phyloP scores from a whole-genome alignment of 208 protist genomes.

The Kentomonas sorsogonicus region DNA sequence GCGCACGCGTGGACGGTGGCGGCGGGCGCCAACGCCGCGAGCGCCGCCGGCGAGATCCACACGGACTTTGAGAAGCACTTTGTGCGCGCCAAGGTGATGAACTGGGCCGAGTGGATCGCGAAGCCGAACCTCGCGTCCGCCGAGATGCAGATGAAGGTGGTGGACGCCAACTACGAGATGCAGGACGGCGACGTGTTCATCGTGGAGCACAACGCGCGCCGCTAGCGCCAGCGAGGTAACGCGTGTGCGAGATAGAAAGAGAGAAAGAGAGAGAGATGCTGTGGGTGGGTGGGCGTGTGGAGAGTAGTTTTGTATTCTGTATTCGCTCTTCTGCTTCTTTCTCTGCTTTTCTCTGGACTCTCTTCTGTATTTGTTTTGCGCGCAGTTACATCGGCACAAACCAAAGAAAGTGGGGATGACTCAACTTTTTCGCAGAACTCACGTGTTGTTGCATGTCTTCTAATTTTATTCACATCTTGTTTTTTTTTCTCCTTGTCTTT shows the following conservation, averaged over 20 bases:
- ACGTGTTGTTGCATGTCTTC: too few species aligned
- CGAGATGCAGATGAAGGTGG: slow-evolving; percentile 69
- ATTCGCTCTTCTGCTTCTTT: slow-evolving; percentile 7
- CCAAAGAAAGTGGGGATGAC: slow-evolving; percentile 1
- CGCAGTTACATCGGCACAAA: neutral
- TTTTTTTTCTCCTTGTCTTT: neutral
- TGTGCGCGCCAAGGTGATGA: slow-evolving; percentile 58
- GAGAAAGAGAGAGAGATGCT: slow-evolving; percentile 1
- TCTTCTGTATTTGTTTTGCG: neutral
- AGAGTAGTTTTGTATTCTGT: too few species aligned
- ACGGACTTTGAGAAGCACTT: slow-evolving; percentile 81
- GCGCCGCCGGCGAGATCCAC: slow-evolving; percentile 81
- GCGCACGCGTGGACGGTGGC: slow-evolving; percentile 61
- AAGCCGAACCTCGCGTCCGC: slow-evolving; percentile 63
- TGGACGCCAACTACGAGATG: slow-evolving; percentile 62
- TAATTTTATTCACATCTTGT: too few species aligned
- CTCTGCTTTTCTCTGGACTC: too few species aligned
- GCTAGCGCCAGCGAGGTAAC: neutral
- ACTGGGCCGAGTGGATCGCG: slow-evolving; percentile 45
- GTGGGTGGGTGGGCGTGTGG: too few species aligned
- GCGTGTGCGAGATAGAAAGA: slow-evolving; percentile 2
- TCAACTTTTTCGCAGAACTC: too few species aligned
- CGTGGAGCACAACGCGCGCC: slow-evolving; percentile 63
- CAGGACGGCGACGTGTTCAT: slow-evolving; percentile 82
- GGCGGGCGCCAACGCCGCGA: slow-evolving; percentile 40